phyloP scores from a whole-genome alignment of 768 basidiomycete species.

The Lactifluus hygrophoroides region DNA sequence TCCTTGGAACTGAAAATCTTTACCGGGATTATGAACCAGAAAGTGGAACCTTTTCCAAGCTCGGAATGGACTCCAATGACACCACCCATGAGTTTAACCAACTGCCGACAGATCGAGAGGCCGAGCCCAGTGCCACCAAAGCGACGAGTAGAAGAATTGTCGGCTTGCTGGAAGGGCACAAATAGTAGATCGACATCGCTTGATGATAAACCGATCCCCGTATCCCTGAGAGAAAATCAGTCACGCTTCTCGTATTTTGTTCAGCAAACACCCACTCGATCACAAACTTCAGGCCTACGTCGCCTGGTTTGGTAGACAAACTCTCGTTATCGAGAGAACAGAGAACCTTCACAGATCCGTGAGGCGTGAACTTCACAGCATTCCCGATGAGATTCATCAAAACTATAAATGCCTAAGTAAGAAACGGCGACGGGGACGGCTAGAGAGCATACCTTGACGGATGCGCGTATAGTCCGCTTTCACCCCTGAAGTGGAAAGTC shows the following conservation, averaged over 20 bases:
- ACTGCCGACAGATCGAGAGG: conserved; percentile 62
- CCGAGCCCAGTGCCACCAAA: conserved; percentile 77
- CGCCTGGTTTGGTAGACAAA: conserved; percentile 28
- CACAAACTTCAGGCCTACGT: conserved; percentile 52
- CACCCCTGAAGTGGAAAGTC: conserved; percentile 39
- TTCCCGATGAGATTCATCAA: conserved; percentile 75
- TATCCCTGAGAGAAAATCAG: conserved; percentile 39
- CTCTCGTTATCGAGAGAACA: conserved; percentile 43
- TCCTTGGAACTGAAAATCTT: conserved; percentile 48
- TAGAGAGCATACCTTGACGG: conserved; percentile 44
- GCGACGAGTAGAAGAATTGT: conserved; percentile 67
- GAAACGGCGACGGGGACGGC: not conserved
- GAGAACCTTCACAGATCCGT: conserved; percentile 53
- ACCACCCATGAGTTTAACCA: conserved; percentile 71
- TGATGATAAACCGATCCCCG: conserved; percentile 61
- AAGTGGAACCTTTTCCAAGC: conserved; percentile 52
- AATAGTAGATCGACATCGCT: conserved; percentile 62
- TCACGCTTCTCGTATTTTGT: not conserved
- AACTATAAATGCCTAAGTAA: conserved; percentile 32
- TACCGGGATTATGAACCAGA: conserved; percentile 69
- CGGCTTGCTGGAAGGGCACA: conserved; percentile 70
- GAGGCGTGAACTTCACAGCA: conserved; percentile 64
- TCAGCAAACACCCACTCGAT: conserved; percentile 40
- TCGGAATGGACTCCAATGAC: conserved; percentile 63
- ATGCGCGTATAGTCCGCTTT: conserved; percentile 66